Evolutionary conservation across 176 grass and related monocot genomes (phyloP), one percentile per base, ranked within the genome.

Genomic region (Cymbopogon citratus): DNA sequence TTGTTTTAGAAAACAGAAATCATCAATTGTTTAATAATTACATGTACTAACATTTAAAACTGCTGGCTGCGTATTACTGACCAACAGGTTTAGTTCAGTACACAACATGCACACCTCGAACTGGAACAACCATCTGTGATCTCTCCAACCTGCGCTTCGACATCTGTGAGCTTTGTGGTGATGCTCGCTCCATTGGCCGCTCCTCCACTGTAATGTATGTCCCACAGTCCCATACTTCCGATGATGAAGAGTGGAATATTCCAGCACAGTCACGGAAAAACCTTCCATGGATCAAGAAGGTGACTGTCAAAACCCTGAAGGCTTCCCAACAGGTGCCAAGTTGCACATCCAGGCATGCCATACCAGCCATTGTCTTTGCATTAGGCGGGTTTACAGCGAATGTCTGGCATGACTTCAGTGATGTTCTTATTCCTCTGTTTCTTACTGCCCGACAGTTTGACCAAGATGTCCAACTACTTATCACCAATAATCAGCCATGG

Each of bases 401-500:
- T 69, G 56, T 87, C 12, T 97, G 89, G 80, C 91, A 97, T 7
- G 91, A 96, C 38, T n/a, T 92, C 35, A 92, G 85, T 33, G 93
- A 96, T 48, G 75, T 96, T 35, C 78, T 96, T 18, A 60, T 93
- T 16, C 93, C 93, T 18, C 45, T 97, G 46, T 97, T 91, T 82
- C 82, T 92, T 63, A 97, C 93, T 6, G 86, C 88, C 13, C 84
- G 69, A 4, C 60, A 87, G 76, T 87, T 92, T 13, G 56, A 92
- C 3, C 48, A 74, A 52, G 79, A 97, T 31, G 76, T 93, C 26
- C 88, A 88, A 61, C 57, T 97, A 48, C 60, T 97, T 18, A 51
- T 97, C 18, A 87, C 88, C 1, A 72, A 97, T 36, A 87, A 86
- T 19, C 63, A 91, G 63, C 74, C 74, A 31, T 90, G 87, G 86